Conservation (phyloP, 192 early-diverging fungal genomes). For the Oehlia diaphana region DNA sequence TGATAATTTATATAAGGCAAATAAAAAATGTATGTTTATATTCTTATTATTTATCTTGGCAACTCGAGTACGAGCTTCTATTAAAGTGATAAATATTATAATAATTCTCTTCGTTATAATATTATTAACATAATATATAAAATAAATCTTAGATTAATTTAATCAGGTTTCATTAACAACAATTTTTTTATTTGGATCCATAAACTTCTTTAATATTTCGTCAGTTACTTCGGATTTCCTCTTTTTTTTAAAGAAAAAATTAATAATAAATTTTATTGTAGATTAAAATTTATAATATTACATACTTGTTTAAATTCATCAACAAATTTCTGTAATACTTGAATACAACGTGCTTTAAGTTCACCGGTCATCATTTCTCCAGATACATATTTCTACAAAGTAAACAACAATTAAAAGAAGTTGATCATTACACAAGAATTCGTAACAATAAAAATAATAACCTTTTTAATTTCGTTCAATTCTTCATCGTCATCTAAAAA, state of each 20-base stretch:
- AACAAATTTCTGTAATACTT: constrained; percentile 77
- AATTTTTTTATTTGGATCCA: constrained; percentile 55
- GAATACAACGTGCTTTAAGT: constrained; percentile 88
- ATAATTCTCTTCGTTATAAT: no score
- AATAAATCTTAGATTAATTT: no score
- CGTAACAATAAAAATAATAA: not conserved
- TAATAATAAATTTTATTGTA: constrained; percentile 2
- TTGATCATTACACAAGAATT: not conserved
- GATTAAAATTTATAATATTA: not conserved
- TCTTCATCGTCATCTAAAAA: constrained; percentile 95
- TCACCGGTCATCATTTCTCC: constrained; percentile 88
- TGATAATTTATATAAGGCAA: no score
- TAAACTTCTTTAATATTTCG: constrained; percentile 61
- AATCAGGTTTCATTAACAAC: not conserved
- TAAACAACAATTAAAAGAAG: not conserved
- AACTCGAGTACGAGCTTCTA: no score
- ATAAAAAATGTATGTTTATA: no score
- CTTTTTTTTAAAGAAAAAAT: not conserved
- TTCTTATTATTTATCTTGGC: no score
- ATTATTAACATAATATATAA: no score
- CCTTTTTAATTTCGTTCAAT: constrained; percentile 62
- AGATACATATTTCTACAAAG: constrained; percentile 62
- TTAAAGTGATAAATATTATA: no score
- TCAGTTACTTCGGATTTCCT: constrained; percentile 63
- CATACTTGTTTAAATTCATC: constrained; percentile 70